These are phyloP conservation scores for Lachancea quebecensis DNA, from an alignment of 805 yeast genomes.

Conservation along the genomic window DNA sequence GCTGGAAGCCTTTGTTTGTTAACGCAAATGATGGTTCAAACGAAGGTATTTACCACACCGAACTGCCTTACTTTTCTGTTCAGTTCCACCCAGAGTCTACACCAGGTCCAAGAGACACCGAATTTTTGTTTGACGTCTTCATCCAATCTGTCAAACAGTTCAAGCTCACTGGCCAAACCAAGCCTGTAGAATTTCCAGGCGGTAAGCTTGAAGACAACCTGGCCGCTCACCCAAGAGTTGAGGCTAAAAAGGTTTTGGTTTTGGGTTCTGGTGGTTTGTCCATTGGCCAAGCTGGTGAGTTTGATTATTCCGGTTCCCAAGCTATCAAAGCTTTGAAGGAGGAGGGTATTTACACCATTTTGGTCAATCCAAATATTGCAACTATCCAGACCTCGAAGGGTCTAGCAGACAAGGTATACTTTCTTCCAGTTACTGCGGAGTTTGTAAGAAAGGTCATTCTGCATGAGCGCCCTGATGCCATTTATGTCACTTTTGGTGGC, in stretches of 20 bases:
- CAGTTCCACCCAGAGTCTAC: constrained; percentile 99
- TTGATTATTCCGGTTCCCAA: constrained; percentile 97
- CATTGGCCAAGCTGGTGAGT: constrained; percentile 99
- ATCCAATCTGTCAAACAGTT: constrained; percentile 69
- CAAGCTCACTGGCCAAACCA: constrained; percentile 46
- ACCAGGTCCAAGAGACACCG: constrained; percentile 99
- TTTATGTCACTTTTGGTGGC: constrained; percentile 96
- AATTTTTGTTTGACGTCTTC: constrained; percentile 91
- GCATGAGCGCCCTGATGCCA: constrained; percentile 95
- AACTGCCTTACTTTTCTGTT: constrained; percentile 89
- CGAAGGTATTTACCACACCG: constrained; percentile 92
- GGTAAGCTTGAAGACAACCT: constrained; percentile 69
- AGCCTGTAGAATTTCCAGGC: constrained; percentile 86
- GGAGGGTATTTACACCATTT: constrained; percentile 92
- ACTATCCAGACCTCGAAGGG: constrained; percentile 98
- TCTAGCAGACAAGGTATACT: constrained; percentile 95
- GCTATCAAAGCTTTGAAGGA: constrained; percentile 98
- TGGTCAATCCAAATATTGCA: constrained; percentile 96
- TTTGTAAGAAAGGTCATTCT: constrained; percentile 92
- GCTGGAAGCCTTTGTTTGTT: constrained; percentile 92
- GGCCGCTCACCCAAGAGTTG: constrained; percentile 67
- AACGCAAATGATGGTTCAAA: constrained; percentile 96
- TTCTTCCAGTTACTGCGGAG: constrained; percentile 95
- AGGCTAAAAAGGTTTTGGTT: constrained; percentile 86
- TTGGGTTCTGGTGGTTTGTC: constrained; percentile 98